Evolutionary conservation across 164 flowering plant species (phyloP), one percentile per base, ranked within the genome.

Genomic region (Macadamia tetraphylla): DNA sequence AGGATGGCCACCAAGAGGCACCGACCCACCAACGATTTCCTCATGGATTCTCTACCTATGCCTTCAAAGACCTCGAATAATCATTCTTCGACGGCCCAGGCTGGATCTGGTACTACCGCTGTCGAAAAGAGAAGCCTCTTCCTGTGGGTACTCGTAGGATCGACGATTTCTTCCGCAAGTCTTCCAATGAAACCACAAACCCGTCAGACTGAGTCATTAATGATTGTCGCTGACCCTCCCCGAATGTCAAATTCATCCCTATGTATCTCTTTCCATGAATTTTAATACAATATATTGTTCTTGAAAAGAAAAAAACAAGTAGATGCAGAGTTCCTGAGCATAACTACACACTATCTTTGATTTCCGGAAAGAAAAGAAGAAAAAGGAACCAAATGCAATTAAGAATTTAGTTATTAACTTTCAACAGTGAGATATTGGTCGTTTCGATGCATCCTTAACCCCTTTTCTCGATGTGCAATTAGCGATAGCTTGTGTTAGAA

Each of bases 41-140:
- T 94, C 72, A 82, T 90, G n/a, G 98, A 94, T 61, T 86, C 85
- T 43, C 89, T 94, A 31, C 93, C 94, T 0, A 42, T 32, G 72
- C 85, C 87, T 0, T 35, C 78, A 12, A 77, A 67, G 78, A 65
- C 79, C 9, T 65, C 78, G 5, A 80, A 71, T 66, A 80, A 71
- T 66, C 71, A 67, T 17, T 60, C 68, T 9, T 69, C 76, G 3
- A 32, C 78, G 0, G 73, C 74, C 29, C 68, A 66, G 66, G 56
- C 7, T 40, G 69, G 67, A 14, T 30, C 80, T 57, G 71, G 60
- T 9, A 40, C 78, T n/a, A 70, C 30, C 15, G 67, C 67, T 1
- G 82, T 82, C 30, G 80, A 82, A 56, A 35, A 35, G 40, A 35
- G 40, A 35, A 35, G 40, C 40, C 80, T 0, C 75, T 68, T 40